Evolutionary conservation across 331 rosid genomes (phyloP), one percentile per base, ranked within the genome.

Genomic region (Prunus yedoensis): DNA sequence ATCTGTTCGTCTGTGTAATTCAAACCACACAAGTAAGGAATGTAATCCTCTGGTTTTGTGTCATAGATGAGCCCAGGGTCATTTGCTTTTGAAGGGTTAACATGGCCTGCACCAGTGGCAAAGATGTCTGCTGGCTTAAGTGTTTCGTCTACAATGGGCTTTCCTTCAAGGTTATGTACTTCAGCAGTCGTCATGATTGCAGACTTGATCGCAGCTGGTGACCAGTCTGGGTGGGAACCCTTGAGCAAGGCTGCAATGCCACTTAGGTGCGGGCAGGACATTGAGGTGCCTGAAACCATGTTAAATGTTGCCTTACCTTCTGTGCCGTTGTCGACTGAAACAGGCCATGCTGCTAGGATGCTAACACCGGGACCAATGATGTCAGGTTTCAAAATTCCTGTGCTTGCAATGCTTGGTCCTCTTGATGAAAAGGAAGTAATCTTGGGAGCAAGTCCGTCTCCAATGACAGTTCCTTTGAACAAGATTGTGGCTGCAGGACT

Each of bases 271-370:
- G 96, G 93, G 53, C 95, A 90, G 3, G 98, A 87, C 96, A 93
- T 93, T 15, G 98, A 93, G 43, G 96, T 93, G 11, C 96, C 95
- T 0, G 89, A 87, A 57, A 86, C 32, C 14, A 89, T 66, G 78
- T 82, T 85, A 52, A 93, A 90, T 45, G 87, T 74, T 3, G 84
- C 76, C 3, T 46, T 77, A 18, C 54, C 3, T 5, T 43, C 70
- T 7, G 83, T 59, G 9, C 73, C 70, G 16, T 82, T 84, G 75
- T 85, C 93, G 59, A 84, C 17, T 0, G 96, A 73, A 12, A 76
- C 56, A n/a, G 89, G 90, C 97, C 96, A 91, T 49, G 93, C 93
- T 1, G 96, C 96, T 23, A 91, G 78, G 79, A 93, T 93, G 87
- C 79, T 89, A 41, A 85, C 52, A 7, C 98, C 97, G 3, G 96